A percentile compares a stretch with the other conserved stretches of the same genome.
Conservation (phyloP, 192 early-diverging fungal genomes). For the Lunasporangiospora selenospora region DNA sequence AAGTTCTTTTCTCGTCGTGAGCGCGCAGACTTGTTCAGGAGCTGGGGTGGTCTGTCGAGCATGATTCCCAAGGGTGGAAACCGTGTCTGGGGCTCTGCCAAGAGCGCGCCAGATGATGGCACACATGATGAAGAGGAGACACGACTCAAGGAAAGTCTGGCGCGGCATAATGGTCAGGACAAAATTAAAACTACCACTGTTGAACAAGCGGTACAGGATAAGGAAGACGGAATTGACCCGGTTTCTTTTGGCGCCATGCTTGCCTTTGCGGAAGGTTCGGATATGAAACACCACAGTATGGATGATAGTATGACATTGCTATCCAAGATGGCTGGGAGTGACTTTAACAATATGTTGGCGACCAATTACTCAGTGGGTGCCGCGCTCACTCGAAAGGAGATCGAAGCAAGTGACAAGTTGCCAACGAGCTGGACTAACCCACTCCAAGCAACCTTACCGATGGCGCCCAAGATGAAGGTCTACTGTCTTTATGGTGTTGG, state of each 20-base stretch:
- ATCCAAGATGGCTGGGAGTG: constrained; percentile 52
- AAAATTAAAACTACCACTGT: not conserved
- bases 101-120: constrained; percentile 77
- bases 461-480: constrained; percentile 78
- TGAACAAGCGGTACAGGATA: too few species aligned
- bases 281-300: constrained; percentile 49
- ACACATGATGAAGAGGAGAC: constrained; percentile 47
- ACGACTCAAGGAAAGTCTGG: constrained; percentile 21
- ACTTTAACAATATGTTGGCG: constrained; percentile 58
- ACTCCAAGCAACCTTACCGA: constrained; percentile 71
- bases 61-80: constrained; percentile 89
- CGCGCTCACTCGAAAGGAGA: constrained; percentile 59
- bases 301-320: constrained; percentile 59
- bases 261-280: constrained; percentile 21
- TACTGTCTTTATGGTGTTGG: constrained; percentile 87
- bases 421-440: constrained; percentile 82
- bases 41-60: constrained; percentile 79
- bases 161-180: constrained; percentile 24
- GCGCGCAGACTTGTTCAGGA: constrained; percentile 76
- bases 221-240: constrained; percentile 10
- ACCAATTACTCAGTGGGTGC: constrained; percentile 74
- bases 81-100: constrained; percentile 74
- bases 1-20: constrained; percentile 83
- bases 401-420: constrained; percentile 63
- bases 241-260: constrained; percentile 44